Evolutionary conservation across 2,329 filamentous ascomycete genomes (phyloP), one percentile per base, ranked within the genome.

Genomic region (Sclerotiophoma versabilis): DNA sequence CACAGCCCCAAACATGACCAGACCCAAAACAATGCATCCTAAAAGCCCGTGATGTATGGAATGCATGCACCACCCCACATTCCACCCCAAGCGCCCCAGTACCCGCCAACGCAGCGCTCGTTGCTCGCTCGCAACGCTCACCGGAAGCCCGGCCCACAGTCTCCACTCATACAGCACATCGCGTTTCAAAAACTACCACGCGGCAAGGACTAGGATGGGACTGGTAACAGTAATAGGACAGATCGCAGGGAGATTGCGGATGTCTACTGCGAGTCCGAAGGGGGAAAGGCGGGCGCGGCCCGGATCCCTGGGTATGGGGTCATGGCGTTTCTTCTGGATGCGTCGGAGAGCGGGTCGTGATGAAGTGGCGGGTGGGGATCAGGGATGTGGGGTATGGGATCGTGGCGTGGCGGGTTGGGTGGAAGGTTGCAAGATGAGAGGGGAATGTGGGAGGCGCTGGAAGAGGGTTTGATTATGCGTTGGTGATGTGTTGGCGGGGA

Each of bases 91-190:
- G n/a, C n/a, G n/a, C n/a, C n/a, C n/a, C n/a, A n/a, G n/a, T n/a
- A n/a, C n/a, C n/a, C n/a, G n/a, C n/a, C n/a, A n/a, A n/a, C n/a
- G n/a, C n/a, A n/a, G n/a, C n/a, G n/a, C n/a, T n/a, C n/a, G n/a
- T n/a, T 34, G 8, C 15, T 19, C 15, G 12, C 29, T 27, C 26
- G 12, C 29, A 23, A 27, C 47, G 20, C 47, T 43, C 47, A 50
- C 47, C 47, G 47, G 47, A 49, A 49, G 19, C 23, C 37, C 38
- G 3, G 9, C 38, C 47, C 38, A 36, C 47, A 29, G 11, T n/a
- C 25, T 11, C 32, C 44, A 34, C 20, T 8, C 42, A 7, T 19
- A 25, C 42, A 46, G 42, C 30, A 14, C 22, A 46, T 19, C 22
- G 23, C 20, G 30, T 46, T 46, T 27, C 30, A 25, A 15, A 25